phyloP scores from a whole-genome alignment of 108 stramenopile genomes.

The Skeletonema marinoi region DNA sequence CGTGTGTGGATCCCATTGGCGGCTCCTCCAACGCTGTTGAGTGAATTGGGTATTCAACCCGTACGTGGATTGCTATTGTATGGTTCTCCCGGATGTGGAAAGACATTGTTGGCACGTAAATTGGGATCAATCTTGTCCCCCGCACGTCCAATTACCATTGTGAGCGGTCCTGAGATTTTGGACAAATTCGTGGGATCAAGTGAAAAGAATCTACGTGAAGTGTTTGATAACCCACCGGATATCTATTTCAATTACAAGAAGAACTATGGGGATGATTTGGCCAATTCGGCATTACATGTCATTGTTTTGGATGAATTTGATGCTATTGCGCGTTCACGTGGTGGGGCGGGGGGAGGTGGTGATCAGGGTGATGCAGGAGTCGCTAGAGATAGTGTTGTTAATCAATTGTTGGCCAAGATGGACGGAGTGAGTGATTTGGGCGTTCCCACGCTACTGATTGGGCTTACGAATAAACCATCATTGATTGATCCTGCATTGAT shows the following conservation, averaged over 20 bases:
- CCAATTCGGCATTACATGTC: conserved; percentile 64
- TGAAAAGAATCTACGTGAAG: conserved; percentile 79
- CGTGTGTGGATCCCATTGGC: conserved; percentile 87
- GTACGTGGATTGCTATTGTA: conserved; percentile 81
- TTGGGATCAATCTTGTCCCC: conserved; percentile 79
- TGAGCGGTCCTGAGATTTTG: conserved; percentile 85
- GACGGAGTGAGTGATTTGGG: conserved; percentile 88
- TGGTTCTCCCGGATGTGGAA: conserved; percentile 82
- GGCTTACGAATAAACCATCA: conserved; percentile 91
- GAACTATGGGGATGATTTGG: conserved; percentile 66
- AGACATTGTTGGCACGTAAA: conserved; percentile 74
- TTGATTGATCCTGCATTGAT: conserved; percentile 86
- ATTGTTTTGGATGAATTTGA: conserved; percentile 95
- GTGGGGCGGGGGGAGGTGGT: conserved; percentile 67
- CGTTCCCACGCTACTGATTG: conserved; percentile 91
- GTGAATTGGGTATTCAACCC: conserved; percentile 81
- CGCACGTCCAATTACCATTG: conserved; percentile 79
- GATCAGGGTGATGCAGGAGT: conserved; percentile 94
- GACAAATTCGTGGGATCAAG: conserved; percentile 90
- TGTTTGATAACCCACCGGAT: conserved; percentile 85
- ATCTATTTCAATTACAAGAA: conserved; percentile 66
- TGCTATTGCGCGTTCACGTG: conserved; percentile 87
- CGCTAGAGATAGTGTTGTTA: conserved; percentile 75
- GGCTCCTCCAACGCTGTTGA: conserved; percentile 75
- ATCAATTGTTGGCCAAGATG: conserved; percentile 91